phyloP scores from a whole-genome alignment of 495 filamentous ascomycete species.

The Aspergillus egyptiacus region DNA sequence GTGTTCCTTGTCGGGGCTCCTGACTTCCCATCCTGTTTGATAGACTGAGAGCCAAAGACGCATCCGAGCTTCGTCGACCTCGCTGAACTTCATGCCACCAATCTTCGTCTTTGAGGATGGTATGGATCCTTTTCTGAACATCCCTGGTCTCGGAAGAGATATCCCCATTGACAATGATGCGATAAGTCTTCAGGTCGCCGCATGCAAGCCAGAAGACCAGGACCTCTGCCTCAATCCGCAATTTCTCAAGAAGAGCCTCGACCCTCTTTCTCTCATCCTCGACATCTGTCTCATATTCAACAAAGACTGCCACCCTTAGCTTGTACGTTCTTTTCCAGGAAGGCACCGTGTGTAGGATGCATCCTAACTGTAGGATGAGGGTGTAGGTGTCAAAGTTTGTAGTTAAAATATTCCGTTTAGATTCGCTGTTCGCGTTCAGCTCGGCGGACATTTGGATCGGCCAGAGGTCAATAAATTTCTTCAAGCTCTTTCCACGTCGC shows the following conservation, averaged over 20 bases:
- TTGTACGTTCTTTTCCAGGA: slow-evolving; percentile 74
- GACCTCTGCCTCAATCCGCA: slow-evolving; percentile 75
- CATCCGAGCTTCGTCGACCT: slow-evolving; percentile 41
- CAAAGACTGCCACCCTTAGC: slow-evolving; percentile 75
- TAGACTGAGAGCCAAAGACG: slow-evolving; percentile 7
- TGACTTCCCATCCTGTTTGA: slow-evolving; percentile 21
- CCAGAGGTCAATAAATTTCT: slow-evolving; percentile 85
- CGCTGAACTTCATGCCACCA: slow-evolving; percentile 79
- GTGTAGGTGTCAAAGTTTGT: slow-evolving; percentile 94
- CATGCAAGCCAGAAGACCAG: slow-evolving; percentile 77
- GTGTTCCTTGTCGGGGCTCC: slow-evolving; percentile 41
- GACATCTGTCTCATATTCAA: slow-evolving; percentile 83
- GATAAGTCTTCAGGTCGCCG: slow-evolving; percentile 66
- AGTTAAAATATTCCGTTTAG: slow-evolving; percentile 63
- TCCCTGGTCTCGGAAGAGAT: slow-evolving; percentile 35
- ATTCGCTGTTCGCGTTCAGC: slow-evolving; percentile 55
- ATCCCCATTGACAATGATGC: slow-evolving; percentile 69
- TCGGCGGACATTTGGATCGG: slow-evolving; percentile 82
- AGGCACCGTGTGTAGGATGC: slow-evolving; percentile 76
- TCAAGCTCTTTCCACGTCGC: slow-evolving; percentile 48
- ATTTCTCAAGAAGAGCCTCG: slow-evolving; percentile 67
- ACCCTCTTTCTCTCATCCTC: slow-evolving; percentile 71
- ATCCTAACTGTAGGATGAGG: slow-evolving; percentile 78
- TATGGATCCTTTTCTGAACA: slow-evolving; percentile 47
- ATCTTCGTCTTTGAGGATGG: slow-evolving; percentile 58